Conservation (phyloP, 768 basidiomycete genomes). For the Agrocybe pediades region DNA sequence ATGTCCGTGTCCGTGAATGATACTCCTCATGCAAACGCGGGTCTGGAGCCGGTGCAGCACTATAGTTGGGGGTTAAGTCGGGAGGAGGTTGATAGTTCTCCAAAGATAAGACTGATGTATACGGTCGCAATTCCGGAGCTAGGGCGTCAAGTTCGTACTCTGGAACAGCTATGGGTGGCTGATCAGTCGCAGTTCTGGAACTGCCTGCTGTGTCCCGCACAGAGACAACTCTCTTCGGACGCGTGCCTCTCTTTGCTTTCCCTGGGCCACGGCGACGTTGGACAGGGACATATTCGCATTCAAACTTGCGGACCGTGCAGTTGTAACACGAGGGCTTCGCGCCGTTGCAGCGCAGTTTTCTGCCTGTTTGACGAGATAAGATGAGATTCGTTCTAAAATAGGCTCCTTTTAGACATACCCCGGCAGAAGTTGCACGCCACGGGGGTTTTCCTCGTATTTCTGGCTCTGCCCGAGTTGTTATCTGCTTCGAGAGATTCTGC, state of each 20-base stretch:
- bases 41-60: conserved; percentile 14
- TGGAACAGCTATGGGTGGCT: conserved; percentile 14
- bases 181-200: conserved; percentile 13
- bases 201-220: conserved; percentile 8
- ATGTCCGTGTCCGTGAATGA: conserved; percentile 18
- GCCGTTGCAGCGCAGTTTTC: conserved; percentile 78
- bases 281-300: conserved; percentile 55
- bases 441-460: conserved; percentile 47
- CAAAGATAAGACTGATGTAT: conserved; percentile 31
- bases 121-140: conserved; percentile 32
- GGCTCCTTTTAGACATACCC: conserved; percentile 42
- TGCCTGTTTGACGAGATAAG: conserved; percentile 40
- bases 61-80: conserved; percentile 19
- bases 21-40: conserved; percentile 10
- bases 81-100: conserved; percentile 29
- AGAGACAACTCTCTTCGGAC: conserved; percentile 37
- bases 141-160: conserved; percentile 27
- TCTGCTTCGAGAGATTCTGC: conserved; percentile 23
- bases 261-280: conserved; percentile 71
- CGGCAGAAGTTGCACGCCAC: conserved; percentile 82
- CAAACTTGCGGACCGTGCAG: conserved; percentile 53
- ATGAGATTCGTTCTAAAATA: conserved; percentile 1
- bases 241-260: conserved; percentile 66
- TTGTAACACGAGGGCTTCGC: conserved; percentile 62
- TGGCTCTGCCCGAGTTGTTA: conserved; percentile 28